A percentile compares a stretch with the other conserved stretches of the same genome.
These are phyloP conservation scores for Phytophthora multivora DNA, from an alignment of 352 stramenopile species.

Conservation along the genomic window DNA sequence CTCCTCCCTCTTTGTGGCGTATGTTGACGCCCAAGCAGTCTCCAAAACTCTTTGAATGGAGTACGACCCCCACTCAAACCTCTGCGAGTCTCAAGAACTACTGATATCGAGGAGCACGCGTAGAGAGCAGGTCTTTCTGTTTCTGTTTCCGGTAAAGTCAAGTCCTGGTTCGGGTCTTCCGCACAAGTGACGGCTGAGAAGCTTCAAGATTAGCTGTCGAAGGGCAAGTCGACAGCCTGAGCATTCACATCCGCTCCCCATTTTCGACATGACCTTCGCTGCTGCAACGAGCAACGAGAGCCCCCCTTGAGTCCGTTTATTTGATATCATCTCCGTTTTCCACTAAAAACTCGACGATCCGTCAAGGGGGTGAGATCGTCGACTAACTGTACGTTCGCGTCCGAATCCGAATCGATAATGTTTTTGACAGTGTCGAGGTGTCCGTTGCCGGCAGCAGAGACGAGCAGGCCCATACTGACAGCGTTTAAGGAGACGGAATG, in stretches of 20 bases:
- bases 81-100: neutral
- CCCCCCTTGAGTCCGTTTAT: neutral
- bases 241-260: no score
- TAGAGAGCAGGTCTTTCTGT: neutral
- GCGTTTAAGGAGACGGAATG: no score
- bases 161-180: neutral
- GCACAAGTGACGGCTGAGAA: neutral
- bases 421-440: neutral
- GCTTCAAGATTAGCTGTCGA: neutral
- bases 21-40: neutral
- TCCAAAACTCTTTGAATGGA: neutral
- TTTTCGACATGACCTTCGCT: neutral
- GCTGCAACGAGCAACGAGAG: neutral
- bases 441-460: neutral
- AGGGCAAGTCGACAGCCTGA: neutral
- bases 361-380: neutral
- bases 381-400: neutral
- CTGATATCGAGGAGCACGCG: neutral
- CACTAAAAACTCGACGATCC: neutral
- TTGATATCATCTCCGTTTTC: neutral
- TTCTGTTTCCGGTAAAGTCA: neutral
- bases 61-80: neutral
- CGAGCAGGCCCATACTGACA: neutral
- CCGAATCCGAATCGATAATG: neutral
- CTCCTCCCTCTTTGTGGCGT: neutral